A percentile compares a stretch with the other conserved stretches of the same genome.
Conservation (phyloP, 257 asterid genomes). For the Lithospermum erythrorhizon region DNA sequence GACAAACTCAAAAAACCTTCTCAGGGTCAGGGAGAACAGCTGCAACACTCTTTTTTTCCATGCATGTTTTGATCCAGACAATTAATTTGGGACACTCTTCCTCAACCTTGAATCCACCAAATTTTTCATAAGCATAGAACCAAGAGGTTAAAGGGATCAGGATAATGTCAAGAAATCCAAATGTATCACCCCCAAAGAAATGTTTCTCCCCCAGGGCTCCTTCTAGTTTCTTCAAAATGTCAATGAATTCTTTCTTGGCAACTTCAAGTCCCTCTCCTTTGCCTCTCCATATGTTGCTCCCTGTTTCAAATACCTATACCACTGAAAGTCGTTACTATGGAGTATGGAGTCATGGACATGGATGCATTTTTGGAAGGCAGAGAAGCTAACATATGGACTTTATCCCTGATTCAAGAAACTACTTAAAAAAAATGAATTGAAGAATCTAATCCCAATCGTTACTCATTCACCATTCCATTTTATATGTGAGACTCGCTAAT, state of each 20-base stretch:
- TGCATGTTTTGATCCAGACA: slow-evolving; percentile 54
- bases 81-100: slow-evolving; percentile 43
- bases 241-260: slow-evolving; percentile 57
- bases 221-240: slow-evolving; percentile 46
- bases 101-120: slow-evolving; percentile 51
- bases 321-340: too few species aligned
- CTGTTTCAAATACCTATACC: slow-evolving; percentile 37
- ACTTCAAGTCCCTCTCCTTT: slow-evolving; percentile 37
- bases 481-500: too few species aligned
- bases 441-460: too few species aligned
- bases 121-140: slow-evolving; percentile 53
- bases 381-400: too few species aligned
- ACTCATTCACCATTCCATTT: too few species aligned
- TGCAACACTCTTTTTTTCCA: slow-evolving; percentile 46
- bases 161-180: slow-evolving; percentile 48
- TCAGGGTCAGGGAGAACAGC: slow-evolving; percentile 31
- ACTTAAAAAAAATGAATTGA: too few species aligned
- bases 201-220: slow-evolving; percentile 54
- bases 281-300: slow-evolving; percentile 42
- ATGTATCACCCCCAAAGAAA: slow-evolving; percentile 50
- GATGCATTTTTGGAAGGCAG: too few species aligned
- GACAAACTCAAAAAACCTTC: slow-evolving; percentile 40
- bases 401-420: too few species aligned
- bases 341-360: too few species aligned
- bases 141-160: slow-evolving; percentile 41